Percentiles rank a stretch among this genome's conserved stretches.
These are phyloP conservation scores for Zelopaecilomyces penicillatus DNA, from an alignment of 2,329 filamentous ascomycete species.

Conservation along the genomic window DNA sequence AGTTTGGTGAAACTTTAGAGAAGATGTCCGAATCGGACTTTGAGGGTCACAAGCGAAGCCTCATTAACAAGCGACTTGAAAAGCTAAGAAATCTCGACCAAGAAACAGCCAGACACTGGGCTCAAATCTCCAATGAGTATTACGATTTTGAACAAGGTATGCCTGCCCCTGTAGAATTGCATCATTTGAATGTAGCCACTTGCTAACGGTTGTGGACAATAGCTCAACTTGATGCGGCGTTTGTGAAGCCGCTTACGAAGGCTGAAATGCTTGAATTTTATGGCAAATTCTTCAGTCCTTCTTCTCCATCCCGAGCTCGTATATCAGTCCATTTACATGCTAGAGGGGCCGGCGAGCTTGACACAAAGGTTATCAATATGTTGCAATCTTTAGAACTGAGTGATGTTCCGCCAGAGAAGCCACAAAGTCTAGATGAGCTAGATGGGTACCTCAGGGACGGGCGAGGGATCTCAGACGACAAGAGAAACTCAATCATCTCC, in stretches of 20 bases:
- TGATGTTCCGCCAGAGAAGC: slow-evolving; percentile 32
- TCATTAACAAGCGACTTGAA: slow-evolving; percentile 79
- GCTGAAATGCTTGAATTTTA: slow-evolving; percentile 74
- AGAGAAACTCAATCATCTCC: slow-evolving; percentile 40
- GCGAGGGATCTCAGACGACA: slow-evolving; percentile 39
- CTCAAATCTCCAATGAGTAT: slow-evolving; percentile 73
- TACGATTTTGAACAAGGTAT: slow-evolving; percentile 84
- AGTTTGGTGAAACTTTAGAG: slow-evolving; percentile 56
- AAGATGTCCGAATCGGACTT: slow-evolving; percentile 79
- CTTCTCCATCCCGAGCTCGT: slow-evolving; percentile 69
- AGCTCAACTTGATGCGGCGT: slow-evolving; percentile 69
- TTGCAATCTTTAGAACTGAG: slow-evolving; percentile 27
- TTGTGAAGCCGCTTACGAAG: slow-evolving; percentile 69
- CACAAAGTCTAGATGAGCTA: slow-evolving; percentile 42
- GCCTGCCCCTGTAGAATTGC: slow-evolving; percentile 19
- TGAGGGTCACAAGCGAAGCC: slow-evolving; percentile 80
- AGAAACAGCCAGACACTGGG: slow-evolving; percentile 77
- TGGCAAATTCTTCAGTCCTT: slow-evolving; percentile 63
- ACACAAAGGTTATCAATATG: slow-evolving; percentile 35
- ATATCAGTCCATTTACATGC: slow-evolving; percentile 76
- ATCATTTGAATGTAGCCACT: background rate
- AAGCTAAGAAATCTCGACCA: slow-evolving; percentile 87
- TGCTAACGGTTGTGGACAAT: background rate
- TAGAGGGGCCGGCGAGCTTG: slow-evolving; percentile 46
- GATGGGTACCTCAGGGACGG: slow-evolving; percentile 41